Base-by-base conservation (phyloP, 768 basidiomycete species). In the Collybia sordida region DNA sequence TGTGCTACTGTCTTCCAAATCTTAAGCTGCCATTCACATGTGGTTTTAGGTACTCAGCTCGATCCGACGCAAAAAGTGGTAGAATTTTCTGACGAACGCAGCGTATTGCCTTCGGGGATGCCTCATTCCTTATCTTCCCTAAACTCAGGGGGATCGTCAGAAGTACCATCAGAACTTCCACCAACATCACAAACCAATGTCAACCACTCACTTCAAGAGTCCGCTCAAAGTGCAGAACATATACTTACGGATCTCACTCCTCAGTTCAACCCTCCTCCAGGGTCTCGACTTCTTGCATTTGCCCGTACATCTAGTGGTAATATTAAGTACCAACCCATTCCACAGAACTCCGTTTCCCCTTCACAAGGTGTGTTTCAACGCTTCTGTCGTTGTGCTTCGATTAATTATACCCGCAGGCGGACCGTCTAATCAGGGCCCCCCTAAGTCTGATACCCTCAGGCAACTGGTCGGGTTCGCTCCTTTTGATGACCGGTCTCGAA, bases 241-340 rank as follows among this genome's bases (percentile, higher is more conserved):
- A 6, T 40, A 23, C 39, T 48, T 6, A 53, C 38, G 19, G 49
- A 56, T 46, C 34, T 38, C 14, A n/a, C 64, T 38, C 51, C 66
- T 42, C 65, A 59, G 24, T 78, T 78, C 57, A 75, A 75, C 46
- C 78, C 79, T 17, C 79, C 79, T 18, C 61, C 69, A 44, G 79
- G 79, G 15, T 79, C 80, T 40, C 76, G 79, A 45, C 62, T 79
- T 37, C 71, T 85, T 42, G 72, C 74, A 2, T 71, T 80, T 35
- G 72, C 72, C n/a, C 63, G 72, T 22, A 62, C 61, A 37, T 56
- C 62, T 14, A 63, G 49, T 36, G 56, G 51, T 45, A 62, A 44
- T 35, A 61, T 55, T 61, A 78, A 66, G 55, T 48, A 61, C 18
- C 56, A 62, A 46, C 56, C 51, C 45, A 28, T 37, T 17, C 47